phyloP scores from a whole-genome alignment of 257 asterid genomes.

The Mitragyna speciosa region DNA sequence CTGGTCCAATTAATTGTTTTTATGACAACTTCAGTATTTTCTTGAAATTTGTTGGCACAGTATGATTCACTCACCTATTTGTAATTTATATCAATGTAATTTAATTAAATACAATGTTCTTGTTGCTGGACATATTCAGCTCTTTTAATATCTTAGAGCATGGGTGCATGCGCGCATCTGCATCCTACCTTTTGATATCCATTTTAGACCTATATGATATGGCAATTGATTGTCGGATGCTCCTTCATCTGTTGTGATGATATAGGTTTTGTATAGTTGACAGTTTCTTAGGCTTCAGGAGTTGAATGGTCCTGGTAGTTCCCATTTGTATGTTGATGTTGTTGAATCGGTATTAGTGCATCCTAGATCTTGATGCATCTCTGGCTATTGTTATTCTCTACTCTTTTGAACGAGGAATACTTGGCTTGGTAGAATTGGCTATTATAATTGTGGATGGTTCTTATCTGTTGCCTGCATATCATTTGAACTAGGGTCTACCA shows the following conservation, averaged over 20 bases:
- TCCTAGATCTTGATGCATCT: background rate
- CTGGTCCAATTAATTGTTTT: background rate
- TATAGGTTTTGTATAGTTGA: background rate
- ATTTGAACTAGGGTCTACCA: background rate
- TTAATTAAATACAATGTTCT: background rate
- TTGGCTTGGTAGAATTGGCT: background rate
- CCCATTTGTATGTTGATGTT: background rate
- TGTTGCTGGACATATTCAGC: background rate
- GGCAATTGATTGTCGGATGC: background rate
- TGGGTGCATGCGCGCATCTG: background rate
- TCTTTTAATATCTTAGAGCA: background rate
- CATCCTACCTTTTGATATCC: background rate
- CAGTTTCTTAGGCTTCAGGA: background rate
- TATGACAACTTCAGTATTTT: background rate
- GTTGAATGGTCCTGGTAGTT: background rate
- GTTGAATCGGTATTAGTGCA: background rate
- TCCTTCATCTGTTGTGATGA: background rate
- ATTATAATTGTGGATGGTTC: background rate
- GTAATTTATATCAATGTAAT: background rate
- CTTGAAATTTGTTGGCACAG: background rate
- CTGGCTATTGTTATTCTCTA: no score
- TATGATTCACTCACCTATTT: background rate
- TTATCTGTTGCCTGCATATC: background rate
- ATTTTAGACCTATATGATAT: background rate
- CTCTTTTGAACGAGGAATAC: background rate